Conservation (phyloP, 2,329 filamentous ascomycete genomes). For the Camillea tinctor region DNA sequence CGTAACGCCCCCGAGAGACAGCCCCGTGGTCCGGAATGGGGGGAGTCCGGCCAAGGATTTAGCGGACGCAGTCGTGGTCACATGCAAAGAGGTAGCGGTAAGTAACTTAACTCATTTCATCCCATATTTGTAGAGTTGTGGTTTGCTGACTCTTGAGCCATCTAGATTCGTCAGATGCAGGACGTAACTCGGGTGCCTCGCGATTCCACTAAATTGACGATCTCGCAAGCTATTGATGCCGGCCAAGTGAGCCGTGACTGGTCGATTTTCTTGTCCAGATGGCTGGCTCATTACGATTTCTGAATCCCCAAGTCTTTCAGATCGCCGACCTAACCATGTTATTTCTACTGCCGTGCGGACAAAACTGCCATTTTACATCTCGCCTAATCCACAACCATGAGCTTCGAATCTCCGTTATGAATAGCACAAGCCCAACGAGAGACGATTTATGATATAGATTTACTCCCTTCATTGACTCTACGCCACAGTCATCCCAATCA, state of each 20-base stretch:
- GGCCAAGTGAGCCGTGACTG: not conserved
- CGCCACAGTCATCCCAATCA: constrained; percentile 13
- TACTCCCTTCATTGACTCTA: constrained; percentile 24
- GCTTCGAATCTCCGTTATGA: constrained; percentile 25
- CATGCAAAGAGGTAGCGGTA: constrained; percentile 60
- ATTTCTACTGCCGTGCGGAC: not conserved
- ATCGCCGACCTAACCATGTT: constrained; percentile 1
- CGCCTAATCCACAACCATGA: constrained; percentile 13
- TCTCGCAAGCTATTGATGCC: not conserved
- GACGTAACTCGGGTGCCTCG: constrained; percentile 30
- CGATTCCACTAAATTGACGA: constrained; percentile 29
- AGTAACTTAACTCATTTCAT: constrained; percentile 28
- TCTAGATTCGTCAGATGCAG: constrained; percentile 35
- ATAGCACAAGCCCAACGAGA: constrained; percentile 30
- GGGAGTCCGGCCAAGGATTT: constrained; percentile 50
- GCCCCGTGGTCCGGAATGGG: constrained; percentile 64
- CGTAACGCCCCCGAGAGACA: constrained; percentile 58
- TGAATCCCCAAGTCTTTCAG: not conserved
- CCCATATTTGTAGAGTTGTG: not conserved
- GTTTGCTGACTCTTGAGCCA: not conserved
- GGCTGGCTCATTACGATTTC: not conserved
- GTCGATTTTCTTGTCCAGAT: not conserved
- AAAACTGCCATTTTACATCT: not conserved
- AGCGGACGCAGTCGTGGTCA: constrained; percentile 56
- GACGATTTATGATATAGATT: constrained; percentile 38